A percentile compares a stretch with the other conserved stretches of the same genome.
These are phyloP conservation scores for Rhodotorula toruloides DNA, from an alignment of 768 basidiomycete species.

Conservation along the genomic window DNA sequence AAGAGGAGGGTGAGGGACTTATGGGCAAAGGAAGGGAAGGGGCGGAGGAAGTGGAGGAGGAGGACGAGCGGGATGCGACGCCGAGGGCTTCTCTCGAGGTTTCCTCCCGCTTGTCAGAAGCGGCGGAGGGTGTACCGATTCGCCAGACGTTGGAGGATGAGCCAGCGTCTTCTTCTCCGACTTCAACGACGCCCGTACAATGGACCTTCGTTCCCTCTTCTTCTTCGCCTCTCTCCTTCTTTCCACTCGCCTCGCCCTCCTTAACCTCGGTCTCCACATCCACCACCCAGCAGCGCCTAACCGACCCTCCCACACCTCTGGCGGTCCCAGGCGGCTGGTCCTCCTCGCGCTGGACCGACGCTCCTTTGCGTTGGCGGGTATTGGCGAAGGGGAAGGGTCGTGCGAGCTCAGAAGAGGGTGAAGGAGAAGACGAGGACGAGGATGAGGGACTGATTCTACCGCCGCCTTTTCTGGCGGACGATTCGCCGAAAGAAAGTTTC, in stretches of 20 bases:
- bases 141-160: no score
- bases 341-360: background rate
- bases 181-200: no score
- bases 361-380: background rate
- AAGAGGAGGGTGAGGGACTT: background rate
- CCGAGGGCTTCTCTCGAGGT: no score
- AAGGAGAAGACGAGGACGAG: background rate
- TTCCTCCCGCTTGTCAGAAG: no score
- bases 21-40: background rate
- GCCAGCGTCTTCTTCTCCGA: no score
- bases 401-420: background rate
- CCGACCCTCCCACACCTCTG: background rate
- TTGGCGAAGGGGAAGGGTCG: background rate
- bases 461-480: conserved; percentile 12
- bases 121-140: no score
- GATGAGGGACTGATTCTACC: conserved; percentile 12
- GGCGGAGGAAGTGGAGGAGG: background rate
- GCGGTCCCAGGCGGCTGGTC: background rate
- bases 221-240: no score
- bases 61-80: no score
- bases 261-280: background rate
- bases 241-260: no score
- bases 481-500: background rate
- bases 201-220: no score
- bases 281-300: background rate